Conservation (phyloP, 2,329 filamentous ascomycete genomes). For the Mollisiaceae sp. region DNA sequence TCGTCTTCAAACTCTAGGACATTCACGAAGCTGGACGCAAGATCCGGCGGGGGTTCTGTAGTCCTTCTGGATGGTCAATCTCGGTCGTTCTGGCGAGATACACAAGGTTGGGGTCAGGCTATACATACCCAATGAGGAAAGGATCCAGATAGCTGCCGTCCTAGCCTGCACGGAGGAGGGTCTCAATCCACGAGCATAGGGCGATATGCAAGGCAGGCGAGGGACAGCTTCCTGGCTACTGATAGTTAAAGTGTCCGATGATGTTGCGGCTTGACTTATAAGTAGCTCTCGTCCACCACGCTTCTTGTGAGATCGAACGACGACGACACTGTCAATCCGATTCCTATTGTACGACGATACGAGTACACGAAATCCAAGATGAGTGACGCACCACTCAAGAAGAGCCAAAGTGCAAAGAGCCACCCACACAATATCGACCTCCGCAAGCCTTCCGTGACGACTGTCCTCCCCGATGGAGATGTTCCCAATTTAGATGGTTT, state of each 20-base stretch:
- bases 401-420: slow-evolving; percentile 16
- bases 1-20: too few relatives aligned
- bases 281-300: slow-evolving; percentile 6
- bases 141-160: slow-evolving; percentile 28
- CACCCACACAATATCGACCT: slow-evolving; percentile 20
- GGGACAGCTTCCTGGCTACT: slow-evolving; percentile 12
- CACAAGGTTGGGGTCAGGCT: slow-evolving; percentile 27
- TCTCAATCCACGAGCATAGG: background rate
- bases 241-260: slow-evolving; percentile 12
- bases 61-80: slow-evolving; percentile 11
- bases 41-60: too few relatives aligned
- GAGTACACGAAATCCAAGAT: slow-evolving; percentile 20
- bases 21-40: too few relatives aligned
- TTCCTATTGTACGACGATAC: slow-evolving; percentile 6
- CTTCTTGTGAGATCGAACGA: background rate
- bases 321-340: slow-evolving; percentile 6
- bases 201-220: slow-evolving; percentile 5
- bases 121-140: slow-evolving; percentile 27
- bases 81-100: slow-evolving; percentile 16
- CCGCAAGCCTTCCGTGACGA: slow-evolving; percentile 50
- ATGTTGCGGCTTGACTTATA: slow-evolving; percentile 7
- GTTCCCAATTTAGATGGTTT: slow-evolving; percentile 52
- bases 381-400: slow-evolving; percentile 25
- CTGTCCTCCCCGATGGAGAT: slow-evolving; percentile 54
- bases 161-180: slow-evolving; percentile 16